Base-by-base conservation (phyloP, 495 filamentous ascomycete species). In the Penicillium pulvis region DNA sequence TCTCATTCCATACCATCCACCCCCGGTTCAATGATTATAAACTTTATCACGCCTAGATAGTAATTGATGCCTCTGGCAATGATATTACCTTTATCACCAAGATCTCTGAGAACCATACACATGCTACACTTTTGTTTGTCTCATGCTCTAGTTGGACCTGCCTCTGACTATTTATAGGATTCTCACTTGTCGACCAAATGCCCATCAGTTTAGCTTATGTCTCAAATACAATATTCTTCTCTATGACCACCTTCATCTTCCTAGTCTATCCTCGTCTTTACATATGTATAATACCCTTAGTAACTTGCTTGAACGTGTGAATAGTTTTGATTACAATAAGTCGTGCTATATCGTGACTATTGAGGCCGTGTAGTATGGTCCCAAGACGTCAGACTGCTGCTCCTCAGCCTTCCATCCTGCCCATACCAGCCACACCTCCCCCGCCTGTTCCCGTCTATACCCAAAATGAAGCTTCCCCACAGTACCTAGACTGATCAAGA, bases 21-120 rank as follows among this genome's bases (percentile, higher is more conserved):
- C 48, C 65, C 67, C 57, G 67, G 61, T 79, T 80, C 87, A 59
- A 88, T 87, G 89, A 92, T 90, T 89, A 91, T 49, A 85, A 80
- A 78, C 72, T 71, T 81, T 79, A 86, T 80, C 73, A 75, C 69
- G 88, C 88, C 87, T 90, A 91, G 89, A 92, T 90, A 90, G 87
- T 90, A 92, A 81, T 79, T 86, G 86, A 90, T 82, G 82, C 81
- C 77, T 84, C 71, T 67, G 79, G 86, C 81, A 75, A 61, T 89
- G 85, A 87, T 81, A 79, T 80, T 81, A 73, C 63, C 69, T 58
- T 80, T 79, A 78, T 79, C 83, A 91, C 89, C 88, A 92, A 92
- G 88, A 92, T 92, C 88, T 86, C 89, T 92, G 88, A 92, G 87
- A 78, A 75, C 67, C 51, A 59, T 67, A 52, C 28, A 50, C 60